Evolutionary conservation across 2,329 filamentous ascomycete genomes (phyloP).

Genomic region (Cercospora sp.): DNA sequence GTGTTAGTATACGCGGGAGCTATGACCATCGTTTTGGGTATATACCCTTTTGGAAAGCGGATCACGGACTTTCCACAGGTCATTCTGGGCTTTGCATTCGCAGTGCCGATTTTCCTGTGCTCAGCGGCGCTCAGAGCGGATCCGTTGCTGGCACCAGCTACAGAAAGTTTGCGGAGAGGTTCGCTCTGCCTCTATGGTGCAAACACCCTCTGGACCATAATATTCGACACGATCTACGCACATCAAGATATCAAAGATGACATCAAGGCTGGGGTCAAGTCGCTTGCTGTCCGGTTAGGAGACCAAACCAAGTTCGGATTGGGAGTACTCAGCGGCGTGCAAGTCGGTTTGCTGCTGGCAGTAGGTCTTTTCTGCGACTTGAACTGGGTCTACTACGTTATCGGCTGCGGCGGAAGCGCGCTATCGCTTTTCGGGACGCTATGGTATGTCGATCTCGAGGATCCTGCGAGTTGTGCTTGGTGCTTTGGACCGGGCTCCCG

Average conservation of each 20-base stretch:
- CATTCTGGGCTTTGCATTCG: conserved; percentile 19
- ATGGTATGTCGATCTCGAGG: conserved; percentile 2
- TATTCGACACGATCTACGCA: conserved; percentile 21
- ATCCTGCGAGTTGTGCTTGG: conserved; percentile 20
- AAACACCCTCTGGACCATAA: conserved; percentile 20
- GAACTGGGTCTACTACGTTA: conserved; percentile 9
- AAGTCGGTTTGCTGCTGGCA: conserved; percentile 16
- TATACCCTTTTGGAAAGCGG: conserved; percentile 21
- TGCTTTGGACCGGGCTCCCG: conserved; percentile 22
- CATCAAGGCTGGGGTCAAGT: conserved; percentile 22
- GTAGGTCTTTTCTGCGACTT: conserved; percentile 12
- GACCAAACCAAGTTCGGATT: conserved; percentile 14
- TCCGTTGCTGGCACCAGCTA: conserved; percentile 8
- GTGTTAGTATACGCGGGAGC: conserved; percentile 7
- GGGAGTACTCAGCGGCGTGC: conserved; percentile 15
- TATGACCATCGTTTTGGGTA: conserved; percentile 13
- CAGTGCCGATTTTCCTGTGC: conserved; percentile 20
- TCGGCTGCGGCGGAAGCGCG: conserved; percentile 16
- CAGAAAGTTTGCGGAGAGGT: background rate
- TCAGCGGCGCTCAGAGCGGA: conserved; percentile 13
- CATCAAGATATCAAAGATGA: conserved; percentile 23
- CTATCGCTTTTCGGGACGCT: conserved; percentile 17
- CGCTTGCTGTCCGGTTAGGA: conserved; percentile 17
- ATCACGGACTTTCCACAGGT: conserved; percentile 21
- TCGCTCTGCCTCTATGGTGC: conserved; percentile 15